Conservation (phyloP, 1,284 basidiomycete genomes). For the Pholiota adiposa region DNA sequence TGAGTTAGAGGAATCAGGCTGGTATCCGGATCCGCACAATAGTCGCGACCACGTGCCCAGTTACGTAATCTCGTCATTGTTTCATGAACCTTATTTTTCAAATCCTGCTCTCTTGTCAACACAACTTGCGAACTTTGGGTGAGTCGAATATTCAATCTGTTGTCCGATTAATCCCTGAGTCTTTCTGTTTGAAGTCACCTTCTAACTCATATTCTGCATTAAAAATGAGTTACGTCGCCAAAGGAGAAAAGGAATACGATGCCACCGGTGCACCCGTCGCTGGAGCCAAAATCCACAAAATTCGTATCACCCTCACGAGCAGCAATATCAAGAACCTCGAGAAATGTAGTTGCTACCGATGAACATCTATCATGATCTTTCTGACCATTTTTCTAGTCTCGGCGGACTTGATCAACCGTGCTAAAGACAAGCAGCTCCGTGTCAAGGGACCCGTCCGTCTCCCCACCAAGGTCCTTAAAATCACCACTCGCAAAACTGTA, state of each 20-base stretch:
- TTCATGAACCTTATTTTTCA: constrained; percentile 42
- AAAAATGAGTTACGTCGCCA: constrained; percentile 99
- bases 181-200: constrained; percentile 56
- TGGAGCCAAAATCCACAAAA: constrained; percentile 97
- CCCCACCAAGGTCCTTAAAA: constrained; percentile 97
- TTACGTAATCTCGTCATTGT: constrained; percentile 32
- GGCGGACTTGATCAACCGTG: constrained; percentile 94
- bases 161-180: constrained; percentile 11
- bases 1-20: constrained; percentile 12
- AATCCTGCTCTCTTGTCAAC: constrained; percentile 36
- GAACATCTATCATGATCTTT: background rate
- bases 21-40: constrained; percentile 19
- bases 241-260: constrained; percentile 98
- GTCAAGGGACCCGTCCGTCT: constrained; percentile 99
- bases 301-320: constrained; percentile 98
- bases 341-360: constrained; percentile 74
- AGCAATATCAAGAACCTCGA: constrained; percentile 98
- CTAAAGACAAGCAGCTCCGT: constrained; percentile 99
- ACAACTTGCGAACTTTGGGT: constrained; percentile 50
- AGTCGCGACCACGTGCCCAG: constrained; percentile 32
- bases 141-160: constrained; percentile 22
- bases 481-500: constrained; percentile 98
- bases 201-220: constrained; percentile 66
- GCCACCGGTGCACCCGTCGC: constrained; percentile 87
- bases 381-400: constrained; percentile 69